Base-by-base conservation (phyloP, 1,139 yeast genomes). In the Suhomyces bribrorum region DNA sequence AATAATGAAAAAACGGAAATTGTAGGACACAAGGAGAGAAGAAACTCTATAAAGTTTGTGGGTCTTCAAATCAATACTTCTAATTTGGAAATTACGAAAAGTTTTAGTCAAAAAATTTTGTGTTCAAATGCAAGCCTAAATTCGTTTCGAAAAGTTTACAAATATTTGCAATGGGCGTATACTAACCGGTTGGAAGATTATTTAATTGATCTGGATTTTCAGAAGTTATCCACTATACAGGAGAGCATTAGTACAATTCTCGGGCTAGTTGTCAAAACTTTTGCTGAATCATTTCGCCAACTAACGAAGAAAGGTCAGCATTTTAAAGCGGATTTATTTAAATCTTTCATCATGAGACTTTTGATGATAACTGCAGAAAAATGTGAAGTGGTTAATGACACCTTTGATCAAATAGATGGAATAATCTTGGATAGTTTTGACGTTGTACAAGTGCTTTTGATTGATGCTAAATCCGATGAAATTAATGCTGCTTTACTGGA, bases 1-100 rank as follows among this genome's bases (percentile, higher is more conserved):
- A 87, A 87, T 45, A 61, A 65, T 6, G 59, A 62, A 7, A 90
- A 89, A 52, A 77, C 86, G 0, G 25, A 23, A 7, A 9, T 9
- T 4, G 12, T 36, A 3, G 30, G 30, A 16, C 26, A 29, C 4
- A 9, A 5, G 5, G 46, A 57, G 4, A 53, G 55, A 41, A 29
- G 48, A 7, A 39, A 45, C 7, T 43, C 48, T 1, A 37, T 61
- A 6, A 49, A 44, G 13, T 71, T 67, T 44, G 61, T 68, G 23
- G 77, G 77, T 0, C 41, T 71, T 16, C 52, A 51, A 5, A 57
- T 69, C 5, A 48, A 56, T 36, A 38, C 54, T 4, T 36, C 34
- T 4, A 50, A 56, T 2, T 47, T 48, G 17, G 48, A 44, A 18
- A 32, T 50, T 2, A 30, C 37, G 7, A 43, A 53, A 14, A 40